Percentiles rank a stretch among this genome's conserved stretches.
Conservation (phyloP, 177 flowering plant species). For the Vitis hybrid region DNA sequence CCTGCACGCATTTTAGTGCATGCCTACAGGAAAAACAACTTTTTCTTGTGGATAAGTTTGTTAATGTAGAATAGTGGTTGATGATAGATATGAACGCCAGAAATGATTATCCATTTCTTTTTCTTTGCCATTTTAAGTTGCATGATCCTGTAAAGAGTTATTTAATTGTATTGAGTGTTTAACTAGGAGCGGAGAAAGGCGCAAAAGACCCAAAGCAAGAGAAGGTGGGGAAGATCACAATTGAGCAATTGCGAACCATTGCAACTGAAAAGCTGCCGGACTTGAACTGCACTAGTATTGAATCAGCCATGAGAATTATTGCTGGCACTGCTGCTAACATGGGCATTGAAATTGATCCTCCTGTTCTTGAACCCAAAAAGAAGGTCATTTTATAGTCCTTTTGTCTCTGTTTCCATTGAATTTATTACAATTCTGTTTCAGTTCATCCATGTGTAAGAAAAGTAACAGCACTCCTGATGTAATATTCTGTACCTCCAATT, state of each 20-base stretch:
- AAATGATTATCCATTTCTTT: neutral
- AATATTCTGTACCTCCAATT: neutral
- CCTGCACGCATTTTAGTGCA: too few species aligned
- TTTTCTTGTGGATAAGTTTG: neutral
- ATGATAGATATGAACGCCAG: too few species aligned
- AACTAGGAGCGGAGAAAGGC: conserved; percentile 87
- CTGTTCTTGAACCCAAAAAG: conserved; percentile 72
- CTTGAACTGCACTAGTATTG: conserved; percentile 80
- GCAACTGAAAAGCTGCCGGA: conserved; percentile 94
- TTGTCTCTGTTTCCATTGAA: neutral
- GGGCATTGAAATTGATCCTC: conserved; percentile 98
- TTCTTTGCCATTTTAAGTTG: neutral
- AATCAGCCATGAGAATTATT: conserved; percentile 94
- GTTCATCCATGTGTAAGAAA: conserved; percentile 6
- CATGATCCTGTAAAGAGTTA: neutral
- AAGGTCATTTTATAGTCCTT: conserved; percentile 47
- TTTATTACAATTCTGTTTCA: conserved; percentile 3
- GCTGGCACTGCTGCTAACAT: conserved; percentile 99
- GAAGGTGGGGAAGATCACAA: conserved; percentile 86
- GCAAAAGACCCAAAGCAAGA: conserved; percentile 74
- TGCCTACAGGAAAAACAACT: too few species aligned
- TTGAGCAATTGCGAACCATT: conserved; percentile 72
- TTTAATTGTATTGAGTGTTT: neutral
- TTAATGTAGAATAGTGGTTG: neutral
- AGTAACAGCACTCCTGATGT: neutral